phyloP scores from a whole-genome alignment of 1,284 basidiomycete species.

The Malassezia restricta region DNA sequence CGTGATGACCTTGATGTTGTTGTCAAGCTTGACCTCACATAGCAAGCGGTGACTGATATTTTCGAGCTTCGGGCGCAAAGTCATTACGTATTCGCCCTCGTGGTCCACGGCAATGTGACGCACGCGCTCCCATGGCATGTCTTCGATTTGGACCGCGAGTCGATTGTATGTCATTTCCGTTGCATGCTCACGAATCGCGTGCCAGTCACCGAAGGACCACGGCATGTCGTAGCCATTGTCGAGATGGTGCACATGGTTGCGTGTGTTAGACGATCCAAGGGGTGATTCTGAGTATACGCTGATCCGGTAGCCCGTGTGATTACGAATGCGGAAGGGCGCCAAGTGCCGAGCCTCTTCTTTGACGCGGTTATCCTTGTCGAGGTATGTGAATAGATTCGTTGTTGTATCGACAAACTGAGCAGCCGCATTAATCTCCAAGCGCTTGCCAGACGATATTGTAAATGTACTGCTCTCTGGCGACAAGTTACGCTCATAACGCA shows the following conservation, averaged over 20 bases:
- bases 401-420: slow-evolving; percentile 77
- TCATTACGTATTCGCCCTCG: slow-evolving; percentile 83
- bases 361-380: slow-evolving; percentile 55
- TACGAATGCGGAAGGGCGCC: slow-evolving; percentile 84
- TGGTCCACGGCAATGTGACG: slow-evolving; percentile 80
- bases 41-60: slow-evolving; percentile 71
- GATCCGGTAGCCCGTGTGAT: slow-evolving; percentile 65
- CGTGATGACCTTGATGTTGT: slow-evolving; percentile 91
- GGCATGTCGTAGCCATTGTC: slow-evolving; percentile 67
- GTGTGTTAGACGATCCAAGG: slow-evolving; percentile 7
- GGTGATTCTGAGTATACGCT: slow-evolving; percentile 42
- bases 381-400: slow-evolving; percentile 59
- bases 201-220: slow-evolving; percentile 97
- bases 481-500: slow-evolving; percentile 48
- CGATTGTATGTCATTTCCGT: slow-evolving; percentile 32
- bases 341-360: slow-evolving; percentile 53
- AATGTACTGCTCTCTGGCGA: slow-evolving; percentile 53
- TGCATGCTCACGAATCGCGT: slow-evolving; percentile 64
- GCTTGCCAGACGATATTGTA: slow-evolving; percentile 63
- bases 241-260: slow-evolving; percentile 44
- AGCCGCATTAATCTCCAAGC: slow-evolving; percentile 75
- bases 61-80: slow-evolving; percentile 64
- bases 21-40: slow-evolving; percentile 77
- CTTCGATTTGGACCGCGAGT: slow-evolving; percentile 56
- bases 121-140: slow-evolving; percentile 80